Evolutionary conservation across 75 land plant genomes (phyloP).

Genomic region (Ceratopteris richardii): DNA sequence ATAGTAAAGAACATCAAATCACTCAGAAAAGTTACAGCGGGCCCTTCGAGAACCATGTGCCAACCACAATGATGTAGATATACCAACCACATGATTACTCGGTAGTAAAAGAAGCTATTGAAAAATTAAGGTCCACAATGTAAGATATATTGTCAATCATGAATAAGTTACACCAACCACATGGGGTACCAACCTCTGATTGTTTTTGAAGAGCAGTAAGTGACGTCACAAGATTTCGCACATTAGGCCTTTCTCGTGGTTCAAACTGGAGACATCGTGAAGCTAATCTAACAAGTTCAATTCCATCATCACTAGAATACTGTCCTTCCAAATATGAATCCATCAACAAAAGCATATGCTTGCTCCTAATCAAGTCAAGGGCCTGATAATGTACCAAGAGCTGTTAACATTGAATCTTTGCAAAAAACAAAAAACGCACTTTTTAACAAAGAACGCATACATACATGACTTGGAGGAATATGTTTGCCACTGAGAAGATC

Average conservation of each 20-base stretch:
- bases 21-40: too few relatives aligned
- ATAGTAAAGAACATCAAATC: too few relatives aligned
- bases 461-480: constrained; percentile 63
- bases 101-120: too few relatives aligned
- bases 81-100: too few relatives aligned
- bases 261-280: constrained; percentile 65
- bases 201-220: constrained; percentile 48
- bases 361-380: constrained; percentile 57
- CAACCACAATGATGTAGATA: too few relatives aligned
- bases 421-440: too few relatives aligned
- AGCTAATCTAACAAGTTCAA: constrained; percentile 60
- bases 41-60: too few relatives aligned
- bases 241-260: constrained; percentile 60
- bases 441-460: background rate
- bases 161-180: too few relatives aligned
- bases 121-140: too few relatives aligned
- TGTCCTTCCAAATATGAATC: constrained; percentile 68
- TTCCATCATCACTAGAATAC: constrained; percentile 63
- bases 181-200: constrained; percentile 46
- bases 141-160: too few relatives aligned
- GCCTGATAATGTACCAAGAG: constrained; percentile 27
- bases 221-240: constrained; percentile 43
- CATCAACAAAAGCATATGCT: constrained; percentile 55
- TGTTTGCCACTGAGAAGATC: constrained; percentile 57
- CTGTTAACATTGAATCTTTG: too few relatives aligned